Evolutionary conservation across 306 rosid genomes (phyloP).

Genomic region (Lablab purpureus): DNA sequence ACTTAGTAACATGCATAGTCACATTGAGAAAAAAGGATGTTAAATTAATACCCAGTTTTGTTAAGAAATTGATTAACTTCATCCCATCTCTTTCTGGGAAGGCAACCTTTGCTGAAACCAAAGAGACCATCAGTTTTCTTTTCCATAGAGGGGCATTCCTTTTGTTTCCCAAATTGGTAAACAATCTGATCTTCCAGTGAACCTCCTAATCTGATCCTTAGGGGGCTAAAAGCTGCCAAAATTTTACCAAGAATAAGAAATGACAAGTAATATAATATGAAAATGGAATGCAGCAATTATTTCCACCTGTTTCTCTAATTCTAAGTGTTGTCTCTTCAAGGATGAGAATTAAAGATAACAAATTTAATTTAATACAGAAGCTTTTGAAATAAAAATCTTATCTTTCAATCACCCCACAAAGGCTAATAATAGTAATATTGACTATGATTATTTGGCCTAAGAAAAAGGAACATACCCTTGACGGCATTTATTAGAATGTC

Average conservation of each 20-base stretch:
- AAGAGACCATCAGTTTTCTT: constrained; percentile 51
- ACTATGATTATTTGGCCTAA: not conserved
- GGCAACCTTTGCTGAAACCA: constrained; percentile 65
- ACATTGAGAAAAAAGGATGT: not conserved
- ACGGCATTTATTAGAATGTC: constrained; percentile 58
- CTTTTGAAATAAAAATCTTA: not conserved
- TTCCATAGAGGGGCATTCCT: constrained; percentile 40
- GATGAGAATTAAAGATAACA: not conserved
- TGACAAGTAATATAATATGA: not conserved
- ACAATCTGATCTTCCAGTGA: constrained; percentile 66
- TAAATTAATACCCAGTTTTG: constrained; percentile 44
- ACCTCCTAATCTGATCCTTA: constrained; percentile 80
- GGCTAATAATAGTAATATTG: not conserved
- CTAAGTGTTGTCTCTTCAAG: not conserved
- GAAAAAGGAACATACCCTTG: constrained; percentile 51
- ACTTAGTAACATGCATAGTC: no score
- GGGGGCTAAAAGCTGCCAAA: constrained; percentile 55
- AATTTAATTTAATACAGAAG: not conserved
- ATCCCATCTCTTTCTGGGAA: constrained; percentile 62
- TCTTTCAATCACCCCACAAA: not conserved
- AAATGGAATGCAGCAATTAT: not conserved
- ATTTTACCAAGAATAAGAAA: not conserved
- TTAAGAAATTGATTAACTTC: constrained; percentile 49
- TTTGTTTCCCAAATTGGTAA: constrained; percentile 57
- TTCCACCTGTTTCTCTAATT: not conserved